These are phyloP conservation scores for Fusarium citri DNA, from an alignment of 2,329 filamentous ascomycete genomes.

Conservation along the genomic window DNA sequence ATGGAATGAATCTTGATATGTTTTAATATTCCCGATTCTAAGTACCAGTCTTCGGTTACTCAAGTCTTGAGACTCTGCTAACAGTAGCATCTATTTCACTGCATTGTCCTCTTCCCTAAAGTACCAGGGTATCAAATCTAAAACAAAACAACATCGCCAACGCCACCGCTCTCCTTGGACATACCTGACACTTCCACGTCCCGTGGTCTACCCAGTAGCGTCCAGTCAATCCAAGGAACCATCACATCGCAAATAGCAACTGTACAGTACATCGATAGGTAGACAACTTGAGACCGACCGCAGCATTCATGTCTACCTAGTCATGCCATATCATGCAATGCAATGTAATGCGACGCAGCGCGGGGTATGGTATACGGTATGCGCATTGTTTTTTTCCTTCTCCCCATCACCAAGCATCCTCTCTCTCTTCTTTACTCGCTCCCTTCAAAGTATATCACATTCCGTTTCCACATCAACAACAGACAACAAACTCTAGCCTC, in stretches of 20 bases:
- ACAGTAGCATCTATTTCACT: neutral
- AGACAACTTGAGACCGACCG: neutral
- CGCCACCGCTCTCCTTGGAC: constrained; percentile 26
- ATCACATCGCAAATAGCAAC: constrained; percentile 15
- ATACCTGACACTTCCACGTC: constrained; percentile 28
- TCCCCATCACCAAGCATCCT: constrained; percentile 8
- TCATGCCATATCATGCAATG: constrained; percentile 2
- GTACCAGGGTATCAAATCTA: constrained; percentile 19
- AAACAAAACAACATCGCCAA: constrained; percentile 36
- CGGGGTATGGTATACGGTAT: neutral
- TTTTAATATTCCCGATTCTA: neutral
- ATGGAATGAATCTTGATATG: neutral
- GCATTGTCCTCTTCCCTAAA: neutral
- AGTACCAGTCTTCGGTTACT: neutral
- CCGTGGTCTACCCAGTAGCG: neutral
- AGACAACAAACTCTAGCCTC: neutral
- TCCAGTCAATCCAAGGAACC: constrained; percentile 1
- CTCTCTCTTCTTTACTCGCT: neutral
- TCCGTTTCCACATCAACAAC: constrained; percentile 39
- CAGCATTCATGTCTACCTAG: neutral
- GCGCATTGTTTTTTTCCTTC: constrained; percentile 11
- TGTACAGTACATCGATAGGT: neutral
- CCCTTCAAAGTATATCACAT: constrained; percentile 29
- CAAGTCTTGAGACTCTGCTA: neutral
- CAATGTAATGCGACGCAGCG: constrained; percentile 15